Conservation (phyloP, 495 filamentous ascomycete species). For the Talaromyces thailandensis region DNA sequence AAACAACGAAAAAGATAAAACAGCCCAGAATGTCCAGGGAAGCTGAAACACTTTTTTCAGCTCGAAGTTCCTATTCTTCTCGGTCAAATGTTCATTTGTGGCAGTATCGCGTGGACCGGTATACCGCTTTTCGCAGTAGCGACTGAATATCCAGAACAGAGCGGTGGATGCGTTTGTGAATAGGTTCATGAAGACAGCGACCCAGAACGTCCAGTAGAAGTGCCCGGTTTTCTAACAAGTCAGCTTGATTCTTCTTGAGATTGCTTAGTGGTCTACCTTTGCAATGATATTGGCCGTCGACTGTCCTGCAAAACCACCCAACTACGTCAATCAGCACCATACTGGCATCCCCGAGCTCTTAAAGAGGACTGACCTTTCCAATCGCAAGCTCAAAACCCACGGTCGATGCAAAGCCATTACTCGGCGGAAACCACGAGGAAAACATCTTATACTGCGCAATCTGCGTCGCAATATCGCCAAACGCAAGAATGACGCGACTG, state of each 20-base stretch:
- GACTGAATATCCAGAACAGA: constrained; percentile 33
- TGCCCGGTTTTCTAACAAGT: constrained; percentile 27
- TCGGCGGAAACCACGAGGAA: constrained; percentile 39
- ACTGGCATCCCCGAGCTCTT: too few species aligned
- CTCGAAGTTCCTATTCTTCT: constrained; percentile 39
- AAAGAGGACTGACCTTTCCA: constrained; percentile 20
- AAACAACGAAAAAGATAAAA: constrained; percentile 33
- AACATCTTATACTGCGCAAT: constrained; percentile 42
- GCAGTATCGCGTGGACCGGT: constrained; percentile 24
- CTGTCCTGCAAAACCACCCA: constrained; percentile 28
- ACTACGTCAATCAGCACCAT: neutral
- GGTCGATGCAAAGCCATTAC: constrained; percentile 35
- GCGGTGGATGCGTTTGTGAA: constrained; percentile 32
- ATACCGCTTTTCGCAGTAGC: constrained; percentile 25
- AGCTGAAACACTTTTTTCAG: constrained; percentile 31
- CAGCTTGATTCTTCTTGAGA: neutral
- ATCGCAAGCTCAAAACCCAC: constrained; percentile 33
- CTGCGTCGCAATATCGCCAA: constrained; percentile 39
- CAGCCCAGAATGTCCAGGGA: constrained; percentile 35
- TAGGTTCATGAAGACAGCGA: constrained; percentile 38
- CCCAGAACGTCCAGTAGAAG: constrained; percentile 39
- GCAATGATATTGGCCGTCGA: constrained; percentile 29
- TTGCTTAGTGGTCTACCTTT: constrained; percentile 10
- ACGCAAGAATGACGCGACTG: constrained; percentile 28
- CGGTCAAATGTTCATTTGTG: constrained; percentile 29